These are phyloP conservation scores for Pulveroboletus sp. DNA, from an alignment of 768 basidiomycete genomes.

Conservation along the genomic window DNA sequence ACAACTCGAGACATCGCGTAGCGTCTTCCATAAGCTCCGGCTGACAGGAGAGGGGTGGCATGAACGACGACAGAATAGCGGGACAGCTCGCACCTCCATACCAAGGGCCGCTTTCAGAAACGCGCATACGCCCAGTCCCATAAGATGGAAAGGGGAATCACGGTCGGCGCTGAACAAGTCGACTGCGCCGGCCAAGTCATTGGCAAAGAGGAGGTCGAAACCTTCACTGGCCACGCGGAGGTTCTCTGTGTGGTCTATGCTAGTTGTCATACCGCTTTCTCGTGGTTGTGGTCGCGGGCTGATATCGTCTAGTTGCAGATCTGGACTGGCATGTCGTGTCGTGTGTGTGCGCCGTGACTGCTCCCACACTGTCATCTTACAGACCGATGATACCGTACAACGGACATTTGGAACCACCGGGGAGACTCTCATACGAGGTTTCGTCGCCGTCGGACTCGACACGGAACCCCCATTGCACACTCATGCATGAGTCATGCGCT, in stretches of 20 bases:
- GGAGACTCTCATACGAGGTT: no score
- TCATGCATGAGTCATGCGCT: no score
- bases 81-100: conserved; percentile 53
- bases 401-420: no score
- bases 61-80: neutral
- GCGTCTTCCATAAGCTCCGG: conserved; percentile 62
- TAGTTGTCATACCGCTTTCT: neutral
- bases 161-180: conserved; percentile 37
- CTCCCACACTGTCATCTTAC: neutral
- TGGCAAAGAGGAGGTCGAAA: conserved; percentile 66
- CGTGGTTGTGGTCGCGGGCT: conserved; percentile 2
- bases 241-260: conserved; percentile 24
- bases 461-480: no score
- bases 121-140: conserved; percentile 66
- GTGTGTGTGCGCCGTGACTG: no score
- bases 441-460: no score
- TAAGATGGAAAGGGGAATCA: conserved; percentile 65
- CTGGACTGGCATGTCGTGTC: neutral
- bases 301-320: neutral
- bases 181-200: conserved; percentile 55
- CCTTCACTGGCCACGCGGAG: conserved; percentile 41
- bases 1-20: conserved; percentile 44
- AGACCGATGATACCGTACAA: neutral
- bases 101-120: conserved; percentile 77
- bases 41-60: conserved; percentile 28